A percentile compares a stretch with the other conserved stretches of the same genome.
Conservation (phyloP, 192 early-diverging fungal species). For the Entomortierella chlamydospora region DNA sequence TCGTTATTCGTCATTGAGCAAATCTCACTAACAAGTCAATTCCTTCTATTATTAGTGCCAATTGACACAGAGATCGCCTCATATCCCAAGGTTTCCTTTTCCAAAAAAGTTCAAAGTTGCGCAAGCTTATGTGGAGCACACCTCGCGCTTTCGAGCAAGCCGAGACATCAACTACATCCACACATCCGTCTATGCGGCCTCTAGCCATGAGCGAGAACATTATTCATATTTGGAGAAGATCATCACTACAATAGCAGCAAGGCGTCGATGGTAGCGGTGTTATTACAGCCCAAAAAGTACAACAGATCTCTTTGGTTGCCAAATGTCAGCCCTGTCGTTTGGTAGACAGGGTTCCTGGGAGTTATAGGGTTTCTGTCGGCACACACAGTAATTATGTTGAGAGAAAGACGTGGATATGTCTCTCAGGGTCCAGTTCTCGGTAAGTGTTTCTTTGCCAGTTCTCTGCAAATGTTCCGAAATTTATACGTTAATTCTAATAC, state of each 20-base stretch:
- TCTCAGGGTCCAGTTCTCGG: not conserved
- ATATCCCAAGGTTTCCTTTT: slow-evolving; percentile 17
- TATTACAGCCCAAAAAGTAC: not conserved
- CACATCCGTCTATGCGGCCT: not conserved
- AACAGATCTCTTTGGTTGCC: slow-evolving; percentile 18
- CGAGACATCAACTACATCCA: not conserved
- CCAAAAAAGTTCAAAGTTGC: slow-evolving; percentile 10
- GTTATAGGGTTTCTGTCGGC: not conserved
- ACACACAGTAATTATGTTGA: not conserved
- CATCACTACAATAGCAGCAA: not conserved
- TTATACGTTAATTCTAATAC: not conserved
- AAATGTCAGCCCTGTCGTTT: slow-evolving; percentile 26
- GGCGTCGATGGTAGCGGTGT: not conserved
- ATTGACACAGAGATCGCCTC: slow-evolving; percentile 9
- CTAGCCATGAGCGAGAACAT: not conserved
- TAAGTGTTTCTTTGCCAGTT: not conserved
- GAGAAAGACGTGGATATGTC: slow-evolving; percentile 19
- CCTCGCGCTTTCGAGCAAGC: slow-evolving; percentile 11
- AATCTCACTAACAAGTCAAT: not conserved
- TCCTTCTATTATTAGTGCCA: slow-evolving; percentile 14
- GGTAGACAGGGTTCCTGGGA: slow-evolving; percentile 11
- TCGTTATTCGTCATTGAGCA: not conserved
- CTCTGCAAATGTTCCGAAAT: not conserved
- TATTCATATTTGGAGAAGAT: not conserved
- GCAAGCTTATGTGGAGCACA: slow-evolving; percentile 5